phyloP scores from a whole-genome alignment of 257 asterid genomes.

The Galeopsis tetrahit region DNA sequence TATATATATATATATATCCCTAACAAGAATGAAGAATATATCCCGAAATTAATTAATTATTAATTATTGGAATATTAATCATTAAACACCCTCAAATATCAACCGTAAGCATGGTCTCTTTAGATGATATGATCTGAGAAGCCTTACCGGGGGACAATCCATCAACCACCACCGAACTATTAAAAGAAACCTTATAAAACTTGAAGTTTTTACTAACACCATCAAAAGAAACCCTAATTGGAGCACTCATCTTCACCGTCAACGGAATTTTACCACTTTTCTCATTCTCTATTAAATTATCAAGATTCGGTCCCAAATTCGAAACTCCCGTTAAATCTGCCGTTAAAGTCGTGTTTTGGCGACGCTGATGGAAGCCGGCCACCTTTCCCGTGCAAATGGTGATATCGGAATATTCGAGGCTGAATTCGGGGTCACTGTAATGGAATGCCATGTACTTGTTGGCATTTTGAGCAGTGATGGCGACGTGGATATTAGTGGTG shows the following conservation, averaged over 20 bases:
- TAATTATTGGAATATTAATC: too few species aligned
- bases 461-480: slow-evolving; percentile 51
- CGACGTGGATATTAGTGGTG: slow-evolving; percentile 34
- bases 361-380: slow-evolving; percentile 52
- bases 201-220: neutral
- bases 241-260: slow-evolving; percentile 45
- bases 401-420: slow-evolving; percentile 35
- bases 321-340: slow-evolving; percentile 50
- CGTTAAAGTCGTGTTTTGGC: slow-evolving; percentile 42
- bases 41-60: too few species aligned
- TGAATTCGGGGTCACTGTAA: slow-evolving; percentile 44
- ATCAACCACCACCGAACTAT: slow-evolving; percentile 46
- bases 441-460: slow-evolving; percentile 46
- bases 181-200: slow-evolving; percentile 33
- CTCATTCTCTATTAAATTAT: slow-evolving; percentile 35
- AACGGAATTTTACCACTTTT: slow-evolving; percentile 46
- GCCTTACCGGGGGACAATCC: slow-evolving; percentile 41
- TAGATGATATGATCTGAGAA: slow-evolving; percentile 37
- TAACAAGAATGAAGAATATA: too few species aligned
- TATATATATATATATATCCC: too few species aligned
- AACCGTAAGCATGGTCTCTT: slow-evolving; percentile 16
- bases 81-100: slow-evolving; percentile 21
- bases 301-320: slow-evolving; percentile 41
- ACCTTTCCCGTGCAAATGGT: slow-evolving; percentile 49
- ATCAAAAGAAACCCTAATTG: slow-evolving; percentile 40